Base-by-base conservation (phyloP, 176 grass and related monocot species). In the Cenchrus americanus region DNA sequence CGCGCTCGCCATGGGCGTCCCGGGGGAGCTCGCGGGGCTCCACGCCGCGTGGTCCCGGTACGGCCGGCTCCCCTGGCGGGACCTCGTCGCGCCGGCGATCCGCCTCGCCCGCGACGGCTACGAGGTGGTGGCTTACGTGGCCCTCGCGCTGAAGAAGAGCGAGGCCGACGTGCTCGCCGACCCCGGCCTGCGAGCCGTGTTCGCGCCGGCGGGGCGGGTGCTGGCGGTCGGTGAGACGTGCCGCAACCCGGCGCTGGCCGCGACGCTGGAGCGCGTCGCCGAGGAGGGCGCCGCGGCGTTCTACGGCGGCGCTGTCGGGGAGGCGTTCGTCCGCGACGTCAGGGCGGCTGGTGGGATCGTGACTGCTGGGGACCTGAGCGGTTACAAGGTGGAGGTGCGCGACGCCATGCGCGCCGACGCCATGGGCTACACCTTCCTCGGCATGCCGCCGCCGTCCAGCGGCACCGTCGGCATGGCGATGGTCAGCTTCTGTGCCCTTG, bases 361-460 rank as follows among this genome's bases (percentile, higher is more conserved):
- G 77, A 95, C 92, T 9, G 42, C 67, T 24, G 89, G 93, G 6
- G 92, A 93, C 71, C 68, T 98, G 55, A 85, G 19, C 43, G 50
- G 64, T 14, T 98, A 95, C 26, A 73, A 14, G 80, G 88, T 92
- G 65, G 89, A 84, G 78, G 86, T 86, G 41, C 68, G 70, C 59
- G 30, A 69, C 2, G 84, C 95, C 73, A 74, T 94, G 87, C 60
- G 62, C 32, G 84, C 64, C 0, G 76, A 94, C 49, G 92, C 73
- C 76, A 85, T 98, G 92, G 95, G 92, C 2, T 93, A 66, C 86
- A 90, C 88, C 57, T 82, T 98, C 79, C 86, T 98, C 13, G 95
- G 95, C 26, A 94, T 94, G 95, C 95, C 90, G 40, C 95, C 92
- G 22, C 95, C 95, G 42, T 98, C 95, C 24, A 93, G 90, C 51